Percentiles rank a stretch among this genome's conserved stretches.
Evolutionary conservation across 108 stramenopile genomes (phyloP).

Genomic region (Craspedostauros australis): DNA sequence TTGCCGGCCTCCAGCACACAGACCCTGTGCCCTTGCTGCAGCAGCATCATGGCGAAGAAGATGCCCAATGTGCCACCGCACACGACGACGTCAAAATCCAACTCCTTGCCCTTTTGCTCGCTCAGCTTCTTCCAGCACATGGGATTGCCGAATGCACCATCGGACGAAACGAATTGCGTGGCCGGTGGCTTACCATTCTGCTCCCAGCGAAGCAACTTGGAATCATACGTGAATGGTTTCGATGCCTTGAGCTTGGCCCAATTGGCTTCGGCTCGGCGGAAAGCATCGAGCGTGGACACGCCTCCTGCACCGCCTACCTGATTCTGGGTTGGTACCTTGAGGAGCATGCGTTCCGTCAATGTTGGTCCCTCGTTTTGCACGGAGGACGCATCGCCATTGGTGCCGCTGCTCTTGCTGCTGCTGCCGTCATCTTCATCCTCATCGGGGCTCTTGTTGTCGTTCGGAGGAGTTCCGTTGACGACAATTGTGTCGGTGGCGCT

Average conservation of each 20-base stretch:
- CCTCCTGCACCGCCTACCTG: constrained; percentile 78
- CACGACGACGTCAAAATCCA: constrained; percentile 81
- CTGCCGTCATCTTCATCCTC: too few species aligned
- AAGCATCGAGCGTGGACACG: constrained; percentile 56
- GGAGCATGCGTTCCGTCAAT: constrained; percentile 21
- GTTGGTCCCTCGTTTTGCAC: too few species aligned
- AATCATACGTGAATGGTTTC: constrained; percentile 52
- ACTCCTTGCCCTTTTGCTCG: constrained; percentile 16
- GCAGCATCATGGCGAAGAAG: constrained; percentile 78
- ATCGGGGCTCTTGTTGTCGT: too few species aligned
- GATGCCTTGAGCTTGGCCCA: constrained; percentile 59
- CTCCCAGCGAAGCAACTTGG: constrained; percentile 12
- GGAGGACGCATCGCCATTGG: too few species aligned
- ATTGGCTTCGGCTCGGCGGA: constrained; percentile 57
- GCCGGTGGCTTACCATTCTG: constrained; percentile 38
- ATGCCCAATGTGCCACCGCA: constrained; percentile 93
- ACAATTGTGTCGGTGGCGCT: too few species aligned
- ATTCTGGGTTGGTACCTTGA: too few species aligned
- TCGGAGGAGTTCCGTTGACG: too few species aligned
- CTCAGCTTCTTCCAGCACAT: constrained; percentile 63
- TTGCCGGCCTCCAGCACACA: constrained; percentile 79
- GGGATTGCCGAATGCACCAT: constrained; percentile 58
- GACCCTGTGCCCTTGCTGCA: constrained; percentile 56
- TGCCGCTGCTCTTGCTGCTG: too few species aligned
- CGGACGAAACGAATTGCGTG: constrained; percentile 55